Conservation (phyloP, 2,329 filamentous ascomycete species). For the Phialophora tarda region DNA sequence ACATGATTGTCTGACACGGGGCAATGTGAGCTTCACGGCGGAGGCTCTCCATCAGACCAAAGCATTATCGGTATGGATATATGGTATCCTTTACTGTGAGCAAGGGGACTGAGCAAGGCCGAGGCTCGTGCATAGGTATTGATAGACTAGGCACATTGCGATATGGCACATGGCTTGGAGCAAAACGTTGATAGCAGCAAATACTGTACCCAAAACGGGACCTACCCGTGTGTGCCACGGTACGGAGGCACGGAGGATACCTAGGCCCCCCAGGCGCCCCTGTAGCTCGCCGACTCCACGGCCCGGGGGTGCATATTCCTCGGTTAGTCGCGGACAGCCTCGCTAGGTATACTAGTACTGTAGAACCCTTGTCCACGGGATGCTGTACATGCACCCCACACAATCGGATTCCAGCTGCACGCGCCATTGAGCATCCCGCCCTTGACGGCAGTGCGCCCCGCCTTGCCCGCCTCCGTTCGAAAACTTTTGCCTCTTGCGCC, state of each 20-base stretch:
- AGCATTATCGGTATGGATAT: not conserved
- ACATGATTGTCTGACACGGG: not conserved
- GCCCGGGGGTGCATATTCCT: slow-evolving; percentile 2
- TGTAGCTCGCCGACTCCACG: not conserved
- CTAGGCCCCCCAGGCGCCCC: not conserved
- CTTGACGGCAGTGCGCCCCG: slow-evolving; percentile 8
- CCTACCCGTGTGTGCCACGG: not conserved
- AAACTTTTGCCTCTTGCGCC: slow-evolving; percentile 19
- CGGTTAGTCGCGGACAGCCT: too few species aligned
- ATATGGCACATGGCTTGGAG: not conserved
- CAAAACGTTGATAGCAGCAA: not conserved
- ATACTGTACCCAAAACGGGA: not conserved
- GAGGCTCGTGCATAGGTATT: not conserved
- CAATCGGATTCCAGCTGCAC: slow-evolving; percentile 8
- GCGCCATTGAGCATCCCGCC: not conserved
- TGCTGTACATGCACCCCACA: not conserved
- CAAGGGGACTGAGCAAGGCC: not conserved
- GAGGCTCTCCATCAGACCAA: not conserved
- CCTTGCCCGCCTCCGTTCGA: slow-evolving; percentile 2
- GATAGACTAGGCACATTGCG: not conserved
- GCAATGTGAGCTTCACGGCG: not conserved
- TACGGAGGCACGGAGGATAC: not conserved
- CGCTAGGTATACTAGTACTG: too few species aligned
- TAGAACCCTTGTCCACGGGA: too few species aligned
- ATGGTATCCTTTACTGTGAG: not conserved